Conservation (phyloP, 805 yeast species). For the Ogataea minuta region DNA sequence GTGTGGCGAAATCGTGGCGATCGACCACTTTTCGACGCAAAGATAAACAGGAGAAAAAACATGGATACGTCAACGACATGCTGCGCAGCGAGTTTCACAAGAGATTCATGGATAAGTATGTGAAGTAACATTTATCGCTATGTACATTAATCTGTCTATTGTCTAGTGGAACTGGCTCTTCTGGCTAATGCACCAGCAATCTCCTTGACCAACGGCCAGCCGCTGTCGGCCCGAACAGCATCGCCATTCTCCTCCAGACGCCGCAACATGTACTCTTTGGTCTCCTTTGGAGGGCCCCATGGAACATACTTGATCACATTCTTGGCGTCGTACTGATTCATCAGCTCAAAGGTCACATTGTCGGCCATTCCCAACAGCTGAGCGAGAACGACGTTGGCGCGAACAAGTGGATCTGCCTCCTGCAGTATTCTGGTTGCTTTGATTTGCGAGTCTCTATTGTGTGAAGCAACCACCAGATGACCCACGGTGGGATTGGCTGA, state of each 20-base stretch:
- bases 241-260: conserved; percentile 95
- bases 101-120: conserved; percentile 40
- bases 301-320: conserved; percentile 93
- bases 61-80: conserved; percentile 30
- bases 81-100: conserved; percentile 41
- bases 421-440: conserved; percentile 60
- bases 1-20: conserved; percentile 35
- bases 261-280: conserved; percentile 84
- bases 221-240: conserved; percentile 82
- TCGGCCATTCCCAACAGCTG: conserved; percentile 97
- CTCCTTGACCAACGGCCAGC: conserved; percentile 67
- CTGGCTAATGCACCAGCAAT: conserved; percentile 38
- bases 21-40: conserved; percentile 31
- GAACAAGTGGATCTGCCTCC: conserved; percentile 28
- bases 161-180: conserved; percentile 29
- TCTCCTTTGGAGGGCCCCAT: conserved; percentile 96
- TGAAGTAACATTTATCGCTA: conserved; percentile 25
- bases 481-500: conserved; percentile 48
- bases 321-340: conserved; percentile 58
- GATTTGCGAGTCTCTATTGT: conserved; percentile 75
- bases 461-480: conserved; percentile 88
- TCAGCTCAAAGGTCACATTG: conserved; percentile 73
- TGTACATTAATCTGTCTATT: too few relatives aligned
- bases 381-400: conserved; percentile 74
- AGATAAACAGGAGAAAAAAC: conserved; percentile 19